Conservation (phyloP, 2,329 filamentous ascomycete genomes). For the Phyllosticta citrichinensis region DNA sequence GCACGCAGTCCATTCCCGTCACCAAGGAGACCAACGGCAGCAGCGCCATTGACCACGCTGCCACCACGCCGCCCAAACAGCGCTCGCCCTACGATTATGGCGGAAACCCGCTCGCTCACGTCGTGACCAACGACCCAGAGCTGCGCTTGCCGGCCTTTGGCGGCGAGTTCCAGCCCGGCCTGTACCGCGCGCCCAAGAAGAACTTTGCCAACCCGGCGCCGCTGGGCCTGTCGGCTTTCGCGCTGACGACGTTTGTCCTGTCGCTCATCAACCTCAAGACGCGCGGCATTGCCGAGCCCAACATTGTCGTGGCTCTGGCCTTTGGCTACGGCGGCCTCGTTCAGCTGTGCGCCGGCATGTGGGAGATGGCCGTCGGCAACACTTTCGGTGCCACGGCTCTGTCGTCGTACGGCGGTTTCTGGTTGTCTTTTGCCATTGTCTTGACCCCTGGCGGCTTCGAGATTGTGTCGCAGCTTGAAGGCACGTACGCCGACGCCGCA, state of each 20-base stretch:
- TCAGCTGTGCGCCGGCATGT: conserved; percentile 35
- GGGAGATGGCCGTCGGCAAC: conserved; percentile 43
- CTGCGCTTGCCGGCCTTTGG: conserved; percentile 38
- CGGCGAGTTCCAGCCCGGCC: conserved; percentile 43
- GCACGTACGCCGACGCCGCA: conserved; percentile 9
- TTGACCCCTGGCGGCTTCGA: conserved; percentile 37
- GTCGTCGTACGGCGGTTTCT: conserved; percentile 47
- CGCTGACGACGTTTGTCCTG: conserved; percentile 50
- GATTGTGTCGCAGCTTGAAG: conserved; percentile 34
- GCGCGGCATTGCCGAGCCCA: conserved; percentile 24
- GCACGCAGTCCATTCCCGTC: not conserved
- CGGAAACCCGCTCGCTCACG: conserved; percentile 43
- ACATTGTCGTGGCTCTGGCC: conserved; percentile 31
- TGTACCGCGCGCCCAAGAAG: conserved; percentile 34
- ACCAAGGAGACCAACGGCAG: conserved; percentile 15
- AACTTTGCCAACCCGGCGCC: conserved; percentile 46
- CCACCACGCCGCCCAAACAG: conserved; percentile 20
- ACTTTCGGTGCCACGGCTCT: conserved; percentile 48
- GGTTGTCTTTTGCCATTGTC: conserved; percentile 46
- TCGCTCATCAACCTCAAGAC: conserved; percentile 32
- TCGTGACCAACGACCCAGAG: conserved; percentile 39
- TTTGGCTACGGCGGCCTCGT: conserved; percentile 34
- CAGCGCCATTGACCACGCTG: conserved; percentile 31
- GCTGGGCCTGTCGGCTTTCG: conserved; percentile 48
- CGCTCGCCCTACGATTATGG: conserved; percentile 41